Percentiles rank a stretch among this genome's conserved stretches.
These are phyloP conservation scores for Dichotomocladium elegans DNA, from an alignment of 371 early-diverging fungal species.

Conservation along the genomic window DNA sequence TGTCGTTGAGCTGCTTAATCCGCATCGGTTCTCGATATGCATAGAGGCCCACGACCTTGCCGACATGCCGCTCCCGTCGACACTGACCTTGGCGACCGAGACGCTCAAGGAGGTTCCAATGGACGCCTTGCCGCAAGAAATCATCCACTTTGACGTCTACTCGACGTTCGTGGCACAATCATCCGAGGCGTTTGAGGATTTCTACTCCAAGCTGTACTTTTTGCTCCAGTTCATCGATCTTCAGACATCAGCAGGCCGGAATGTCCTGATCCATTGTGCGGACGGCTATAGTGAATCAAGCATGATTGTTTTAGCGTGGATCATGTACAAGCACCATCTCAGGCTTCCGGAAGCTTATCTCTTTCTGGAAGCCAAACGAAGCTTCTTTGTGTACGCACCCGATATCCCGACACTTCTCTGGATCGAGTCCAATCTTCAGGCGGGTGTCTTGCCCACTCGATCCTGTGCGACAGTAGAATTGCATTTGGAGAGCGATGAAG, in stretches of 20 bases:
- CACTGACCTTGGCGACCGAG: constrained; percentile 32
- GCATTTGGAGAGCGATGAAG: neutral
- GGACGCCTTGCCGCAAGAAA: constrained; percentile 26
- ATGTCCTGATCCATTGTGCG: constrained; percentile 54
- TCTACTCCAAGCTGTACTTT: constrained; percentile 15
- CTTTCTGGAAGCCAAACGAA: constrained; percentile 47
- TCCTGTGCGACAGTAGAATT: neutral
- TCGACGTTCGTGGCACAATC: constrained; percentile 21
- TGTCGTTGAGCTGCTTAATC: too few relatives aligned
- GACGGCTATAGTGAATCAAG: constrained; percentile 64
- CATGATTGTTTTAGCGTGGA: constrained; percentile 40
- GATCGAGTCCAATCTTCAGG: constrained; percentile 16
- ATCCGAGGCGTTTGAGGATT: constrained; percentile 17
- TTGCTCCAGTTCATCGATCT: constrained; percentile 38
- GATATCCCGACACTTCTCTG: constrained; percentile 42
- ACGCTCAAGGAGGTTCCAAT: constrained; percentile 25
- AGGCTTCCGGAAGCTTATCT: constrained; percentile 56
- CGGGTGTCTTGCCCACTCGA: too few relatives aligned
- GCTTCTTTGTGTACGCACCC: constrained; percentile 60
- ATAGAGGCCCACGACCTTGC: constrained; percentile 56
- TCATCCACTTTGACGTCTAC: constrained; percentile 52
- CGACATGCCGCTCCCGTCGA: constrained; percentile 48
- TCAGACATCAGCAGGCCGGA: constrained; percentile 24
- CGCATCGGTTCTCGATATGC: constrained; percentile 50
- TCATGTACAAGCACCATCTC: constrained; percentile 50